Percentiles rank a stretch among this genome's conserved stretches.
These are phyloP conservation scores for Russula foetens DNA, from an alignment of 768 basidiomycete species.

Conservation along the genomic window DNA sequence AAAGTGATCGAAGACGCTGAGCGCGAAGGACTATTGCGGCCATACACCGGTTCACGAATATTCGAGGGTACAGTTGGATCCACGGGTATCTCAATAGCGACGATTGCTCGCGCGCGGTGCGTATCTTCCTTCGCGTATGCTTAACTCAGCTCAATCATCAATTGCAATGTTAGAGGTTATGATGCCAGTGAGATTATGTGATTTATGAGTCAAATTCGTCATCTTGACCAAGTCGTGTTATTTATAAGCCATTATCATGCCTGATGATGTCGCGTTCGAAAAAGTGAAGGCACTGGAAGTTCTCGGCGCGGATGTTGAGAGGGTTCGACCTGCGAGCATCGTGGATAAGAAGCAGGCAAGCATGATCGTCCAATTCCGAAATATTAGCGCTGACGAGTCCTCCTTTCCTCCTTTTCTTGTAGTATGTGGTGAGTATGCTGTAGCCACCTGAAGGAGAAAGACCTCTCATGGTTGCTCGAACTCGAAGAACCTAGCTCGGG, in stretches of 20 bases:
- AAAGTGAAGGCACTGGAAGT: slow-evolving; percentile 79
- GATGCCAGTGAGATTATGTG: slow-evolving; percentile 55
- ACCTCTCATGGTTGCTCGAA: slow-evolving; percentile 25
- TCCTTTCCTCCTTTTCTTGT: slow-evolving; percentile 15
- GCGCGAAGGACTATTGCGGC: slow-evolving; percentile 67
- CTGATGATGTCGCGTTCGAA: slow-evolving; percentile 84
- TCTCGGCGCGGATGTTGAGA: slow-evolving; percentile 83
- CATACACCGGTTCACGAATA: slow-evolving; percentile 83
- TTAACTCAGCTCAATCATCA: not conserved
- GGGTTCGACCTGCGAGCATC: slow-evolving; percentile 90
- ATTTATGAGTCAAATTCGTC: not conserved
- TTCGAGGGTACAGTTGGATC: slow-evolving; percentile 98
- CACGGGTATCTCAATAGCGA: slow-evolving; percentile 94
- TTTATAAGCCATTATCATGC: slow-evolving; percentile 79
- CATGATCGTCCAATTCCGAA: slow-evolving; percentile 23
- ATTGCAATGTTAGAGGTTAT: slow-evolving; percentile 57
- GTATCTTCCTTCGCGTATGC: slow-evolving; percentile 18
- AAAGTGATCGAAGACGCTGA: slow-evolving; percentile 95
- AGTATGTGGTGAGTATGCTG: slow-evolving; percentile 31
- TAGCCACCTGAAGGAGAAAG: not conserved
- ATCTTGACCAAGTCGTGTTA: not conserved
- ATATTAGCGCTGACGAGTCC: not conserved
- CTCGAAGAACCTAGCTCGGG: slow-evolving; percentile 75
- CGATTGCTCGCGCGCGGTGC: slow-evolving; percentile 80
- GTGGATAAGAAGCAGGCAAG: slow-evolving; percentile 90